These are phyloP conservation scores for Ophiostoma australiae DNA, from an alignment of 2,329 filamentous ascomycete species.

Conservation along the genomic window DNA sequence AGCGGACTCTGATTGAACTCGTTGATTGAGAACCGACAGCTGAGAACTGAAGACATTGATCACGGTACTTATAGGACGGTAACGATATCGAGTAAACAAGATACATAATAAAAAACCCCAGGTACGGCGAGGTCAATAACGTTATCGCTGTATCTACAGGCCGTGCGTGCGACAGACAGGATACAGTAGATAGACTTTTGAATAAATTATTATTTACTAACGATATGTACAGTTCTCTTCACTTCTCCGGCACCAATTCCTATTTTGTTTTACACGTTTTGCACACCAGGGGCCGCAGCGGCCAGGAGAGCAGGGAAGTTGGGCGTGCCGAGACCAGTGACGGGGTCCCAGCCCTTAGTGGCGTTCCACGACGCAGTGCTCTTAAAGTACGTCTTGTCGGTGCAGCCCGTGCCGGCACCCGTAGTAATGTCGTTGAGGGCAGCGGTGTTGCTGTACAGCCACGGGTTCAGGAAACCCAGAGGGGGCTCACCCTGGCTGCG, in stretches of 20 bases:
- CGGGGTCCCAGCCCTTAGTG: constrained; percentile 35
- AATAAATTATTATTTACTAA: background rate
- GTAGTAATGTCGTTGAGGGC: constrained; percentile 32
- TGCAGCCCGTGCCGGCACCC: constrained; percentile 31
- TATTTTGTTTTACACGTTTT: constrained; percentile 13
- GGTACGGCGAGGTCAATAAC: too few species aligned
- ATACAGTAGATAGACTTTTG: background rate
- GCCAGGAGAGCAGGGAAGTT: constrained; percentile 26
- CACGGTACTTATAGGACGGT: too few species aligned
- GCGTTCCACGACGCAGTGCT: constrained; percentile 32
- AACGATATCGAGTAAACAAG: too few species aligned
- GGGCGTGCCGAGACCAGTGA: constrained; percentile 33
- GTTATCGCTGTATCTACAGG: too few species aligned
- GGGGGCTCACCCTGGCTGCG: constrained; percentile 35
- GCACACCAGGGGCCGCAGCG: constrained; percentile 24
- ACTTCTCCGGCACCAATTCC: background rate
- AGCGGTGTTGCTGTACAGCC: constrained; percentile 34
- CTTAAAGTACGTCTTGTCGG: constrained; percentile 22
- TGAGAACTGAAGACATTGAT: too few species aligned
- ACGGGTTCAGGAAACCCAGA: constrained; percentile 44
- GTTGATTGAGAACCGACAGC: too few species aligned
- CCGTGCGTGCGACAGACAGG: too few species aligned
- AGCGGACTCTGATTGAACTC: too few species aligned
- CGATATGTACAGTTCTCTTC: background rate
- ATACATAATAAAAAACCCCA: too few species aligned